Evolutionary conservation across 768 basidiomycete species (phyloP).

Genomic region (Phylloporus sp.): DNA sequence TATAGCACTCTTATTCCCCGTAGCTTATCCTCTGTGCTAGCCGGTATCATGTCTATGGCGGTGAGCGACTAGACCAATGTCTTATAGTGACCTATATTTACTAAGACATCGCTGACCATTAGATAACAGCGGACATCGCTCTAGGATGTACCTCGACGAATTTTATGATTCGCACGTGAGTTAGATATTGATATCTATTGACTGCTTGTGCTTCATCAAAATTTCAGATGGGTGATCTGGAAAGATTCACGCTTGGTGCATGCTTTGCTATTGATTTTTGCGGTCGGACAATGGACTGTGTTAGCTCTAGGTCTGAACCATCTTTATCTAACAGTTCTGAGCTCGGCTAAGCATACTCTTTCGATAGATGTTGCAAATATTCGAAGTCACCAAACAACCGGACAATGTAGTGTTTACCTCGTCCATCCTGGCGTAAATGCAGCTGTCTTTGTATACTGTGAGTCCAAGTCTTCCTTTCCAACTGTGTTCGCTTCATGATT

Average conservation of each 20-base stretch:
- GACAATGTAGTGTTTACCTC: neutral
- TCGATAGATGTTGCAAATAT: conserved; percentile 15
- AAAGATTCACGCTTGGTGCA: conserved; percentile 16
- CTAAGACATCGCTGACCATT: neutral
- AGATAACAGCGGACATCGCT: conserved; percentile 15
- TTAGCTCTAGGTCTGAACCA: conserved; percentile 11
- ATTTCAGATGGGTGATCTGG: conserved; percentile 28
- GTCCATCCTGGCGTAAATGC: conserved; percentile 1
- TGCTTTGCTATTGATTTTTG: conserved; percentile 5
- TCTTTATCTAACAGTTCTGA: neutral
- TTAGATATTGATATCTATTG: neutral
- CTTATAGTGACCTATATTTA: neutral
- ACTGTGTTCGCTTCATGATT: neutral
- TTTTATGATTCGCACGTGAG: conserved; percentile 30
- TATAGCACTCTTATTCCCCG: neutral
- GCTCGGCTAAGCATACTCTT: neutral
- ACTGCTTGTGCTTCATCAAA: neutral
- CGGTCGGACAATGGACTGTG: conserved; percentile 23
- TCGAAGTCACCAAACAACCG: neutral
- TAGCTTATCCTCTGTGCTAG: conserved; percentile 9
- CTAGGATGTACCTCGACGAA: conserved; percentile 22
- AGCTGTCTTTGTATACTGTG: conserved; percentile 18
- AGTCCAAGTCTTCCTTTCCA: neutral
- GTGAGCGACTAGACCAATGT: conserved; percentile 9
- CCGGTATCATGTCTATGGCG: neutral